phyloP scores from a whole-genome alignment of 176 grass and related monocot species.

The Juncus effusus region DNA sequence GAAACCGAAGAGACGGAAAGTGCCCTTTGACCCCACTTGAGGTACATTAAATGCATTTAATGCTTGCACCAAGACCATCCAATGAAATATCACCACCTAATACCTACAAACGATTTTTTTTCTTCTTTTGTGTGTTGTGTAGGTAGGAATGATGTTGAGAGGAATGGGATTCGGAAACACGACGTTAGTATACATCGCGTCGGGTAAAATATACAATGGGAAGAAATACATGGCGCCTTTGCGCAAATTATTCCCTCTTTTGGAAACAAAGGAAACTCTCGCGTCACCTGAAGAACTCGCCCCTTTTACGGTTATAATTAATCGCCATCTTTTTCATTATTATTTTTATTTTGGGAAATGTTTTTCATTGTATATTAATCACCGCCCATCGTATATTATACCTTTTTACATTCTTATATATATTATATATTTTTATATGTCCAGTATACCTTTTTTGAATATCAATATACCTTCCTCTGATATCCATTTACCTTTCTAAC shows the following conservation, averaged over 20 bases:
- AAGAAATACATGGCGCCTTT: conserved; percentile 76
- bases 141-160: conserved; percentile 98
- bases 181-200: conserved; percentile 74
- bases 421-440: too few species aligned
- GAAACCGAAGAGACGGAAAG: conserved; percentile 76
- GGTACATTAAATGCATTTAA: conserved; percentile 29
- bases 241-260: conserved; percentile 64
- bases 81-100: conserved; percentile 3
- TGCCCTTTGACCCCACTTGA: conserved; percentile 85
- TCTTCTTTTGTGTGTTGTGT: conserved; percentile 18
- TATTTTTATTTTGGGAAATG: background rate
- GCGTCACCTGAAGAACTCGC: conserved; percentile 64
- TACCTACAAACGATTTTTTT: background rate
- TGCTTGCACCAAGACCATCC: background rate
- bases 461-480: too few species aligned
- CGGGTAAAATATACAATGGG: conserved; percentile 74
- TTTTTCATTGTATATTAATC: background rate
- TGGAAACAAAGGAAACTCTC: conserved; percentile 78
- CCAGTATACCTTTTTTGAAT: too few species aligned
- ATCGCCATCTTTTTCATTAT: background rate
- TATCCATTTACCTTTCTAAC: too few species aligned
- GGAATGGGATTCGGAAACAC: conserved; percentile 90
- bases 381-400: too few species aligned
- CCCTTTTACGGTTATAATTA: conserved; percentile 49
- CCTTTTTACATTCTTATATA: too few species aligned